phyloP scores from a whole-genome alignment of 805 yeast species.

The Priceomyces castillae region DNA sequence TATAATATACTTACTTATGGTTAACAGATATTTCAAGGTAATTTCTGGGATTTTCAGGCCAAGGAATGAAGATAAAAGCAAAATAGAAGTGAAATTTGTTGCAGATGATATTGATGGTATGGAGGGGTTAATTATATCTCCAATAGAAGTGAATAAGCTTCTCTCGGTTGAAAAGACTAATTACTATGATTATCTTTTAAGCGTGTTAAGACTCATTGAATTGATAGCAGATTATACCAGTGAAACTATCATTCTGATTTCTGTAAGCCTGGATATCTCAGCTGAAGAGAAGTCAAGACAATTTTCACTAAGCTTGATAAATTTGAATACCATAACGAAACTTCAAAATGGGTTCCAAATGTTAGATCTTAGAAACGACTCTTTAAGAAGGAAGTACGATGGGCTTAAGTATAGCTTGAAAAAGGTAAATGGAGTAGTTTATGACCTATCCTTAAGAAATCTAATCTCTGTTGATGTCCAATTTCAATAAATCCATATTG shows the following conservation, averaged over 20 bases:
- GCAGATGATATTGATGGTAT: slow-evolving; percentile 1
- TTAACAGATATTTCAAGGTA: slow-evolving; percentile 16
- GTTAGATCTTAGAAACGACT: slow-evolving; percentile 29
- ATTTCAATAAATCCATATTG: slow-evolving; percentile 3
- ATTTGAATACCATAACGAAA: slow-evolving; percentile 20
- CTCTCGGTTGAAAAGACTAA: slow-evolving; percentile 11
- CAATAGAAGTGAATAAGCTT: slow-evolving; percentile 12
- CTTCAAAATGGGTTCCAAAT: slow-evolving; percentile 26
- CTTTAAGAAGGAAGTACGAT: slow-evolving; percentile 24
- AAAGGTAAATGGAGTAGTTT: slow-evolving; percentile 24
- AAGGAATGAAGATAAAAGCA: not conserved
- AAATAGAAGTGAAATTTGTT: slow-evolving; percentile 9
- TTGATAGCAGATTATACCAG: slow-evolving; percentile 25
- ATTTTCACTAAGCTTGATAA: slow-evolving; percentile 18
- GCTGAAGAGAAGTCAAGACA: slow-evolving; percentile 7
- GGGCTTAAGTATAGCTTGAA: slow-evolving; percentile 28
- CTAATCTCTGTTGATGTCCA: slow-evolving; percentile 14
- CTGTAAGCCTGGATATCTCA: slow-evolving; percentile 10
- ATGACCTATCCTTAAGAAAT: slow-evolving; percentile 21
- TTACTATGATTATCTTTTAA: slow-evolving; percentile 21
- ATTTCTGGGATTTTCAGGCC: slow-evolving; percentile 11
- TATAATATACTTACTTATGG: slow-evolving; percentile 15
- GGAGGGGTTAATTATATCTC: slow-evolving; percentile 20
- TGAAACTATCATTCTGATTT: slow-evolving; percentile 19
- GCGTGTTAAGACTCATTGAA: slow-evolving; percentile 21